These are phyloP conservation scores for Clitopilus hobsonii DNA, from an alignment of 768 basidiomycete species.

Conservation along the genomic window DNA sequence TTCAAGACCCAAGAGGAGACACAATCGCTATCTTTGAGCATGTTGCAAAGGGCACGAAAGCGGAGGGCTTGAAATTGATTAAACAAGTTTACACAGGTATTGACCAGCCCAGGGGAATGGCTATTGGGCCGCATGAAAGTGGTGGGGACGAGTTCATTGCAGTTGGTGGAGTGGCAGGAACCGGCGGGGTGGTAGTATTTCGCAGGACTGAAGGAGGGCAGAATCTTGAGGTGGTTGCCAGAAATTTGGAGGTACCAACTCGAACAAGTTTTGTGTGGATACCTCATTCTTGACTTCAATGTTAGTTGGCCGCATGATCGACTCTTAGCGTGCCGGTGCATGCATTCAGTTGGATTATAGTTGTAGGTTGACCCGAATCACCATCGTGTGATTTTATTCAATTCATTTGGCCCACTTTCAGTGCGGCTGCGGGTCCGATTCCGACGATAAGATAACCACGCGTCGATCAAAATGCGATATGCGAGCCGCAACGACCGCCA, in stretches of 20 bases:
- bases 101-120: conserved; percentile 64
- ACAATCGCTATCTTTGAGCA: conserved; percentile 59
- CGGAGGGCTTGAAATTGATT: conserved; percentile 27
- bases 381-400: too few species aligned
- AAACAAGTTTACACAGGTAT: conserved; percentile 58
- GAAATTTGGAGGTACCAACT: conserved; percentile 46
- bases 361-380: too few species aligned
- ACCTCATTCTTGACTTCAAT: too few species aligned
- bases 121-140: conserved; percentile 43
- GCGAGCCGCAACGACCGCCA: background rate
- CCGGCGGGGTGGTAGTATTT: conserved; percentile 50
- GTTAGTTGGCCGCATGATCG: too few species aligned
- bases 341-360: too few species aligned
- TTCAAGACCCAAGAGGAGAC: conserved; percentile 48
- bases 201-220: conserved; percentile 46
- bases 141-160: conserved; percentile 49
- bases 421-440: too few species aligned
- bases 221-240: conserved; percentile 44
- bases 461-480: background rate
- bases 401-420: too few species aligned
- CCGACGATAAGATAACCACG: conserved; percentile 1
- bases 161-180: conserved; percentile 47
- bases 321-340: too few species aligned
- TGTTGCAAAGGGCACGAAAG: conserved; percentile 13
- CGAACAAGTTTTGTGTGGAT: conserved; percentile 51